phyloP scores from a whole-genome alignment of 306 rosid species.

The Pueraria montana region DNA sequence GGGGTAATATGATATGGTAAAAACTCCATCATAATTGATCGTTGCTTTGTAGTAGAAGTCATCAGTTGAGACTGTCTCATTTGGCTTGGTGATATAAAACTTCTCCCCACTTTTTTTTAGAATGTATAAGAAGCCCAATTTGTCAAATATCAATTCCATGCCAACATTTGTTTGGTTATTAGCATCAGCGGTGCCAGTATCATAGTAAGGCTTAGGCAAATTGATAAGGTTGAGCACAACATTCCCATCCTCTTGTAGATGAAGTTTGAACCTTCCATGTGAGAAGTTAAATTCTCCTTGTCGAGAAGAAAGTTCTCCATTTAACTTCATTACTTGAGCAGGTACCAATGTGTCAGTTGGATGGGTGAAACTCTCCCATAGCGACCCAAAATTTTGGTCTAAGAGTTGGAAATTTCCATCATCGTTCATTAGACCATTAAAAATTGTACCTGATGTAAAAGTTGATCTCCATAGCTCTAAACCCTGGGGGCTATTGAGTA shows the following conservation, averaged over 20 bases:
- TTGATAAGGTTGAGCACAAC: constrained; percentile 46
- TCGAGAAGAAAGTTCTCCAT: constrained; percentile 50
- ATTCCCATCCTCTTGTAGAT: constrained; percentile 54
- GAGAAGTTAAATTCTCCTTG: constrained; percentile 50
- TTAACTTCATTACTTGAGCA: constrained; percentile 47
- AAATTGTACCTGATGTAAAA: constrained; percentile 14
- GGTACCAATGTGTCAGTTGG: constrained; percentile 71
- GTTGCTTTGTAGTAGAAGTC: constrained; percentile 55
- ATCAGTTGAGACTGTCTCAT: not conserved
- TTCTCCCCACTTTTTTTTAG: constrained; percentile 41
- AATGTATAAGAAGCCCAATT: constrained; percentile 55
- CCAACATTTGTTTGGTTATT: constrained; percentile 45
- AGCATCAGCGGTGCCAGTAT: not conserved
- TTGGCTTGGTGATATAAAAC: not conserved
- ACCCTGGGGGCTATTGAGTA: constrained; percentile 51
- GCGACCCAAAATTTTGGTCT: not conserved
- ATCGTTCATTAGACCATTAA: constrained; percentile 44
- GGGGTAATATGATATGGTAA: constrained; percentile 48
- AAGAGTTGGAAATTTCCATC: constrained; percentile 48
- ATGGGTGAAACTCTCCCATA: constrained; percentile 59
- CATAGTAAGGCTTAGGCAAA: constrained; percentile 46
- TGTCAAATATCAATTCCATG: constrained; percentile 45
- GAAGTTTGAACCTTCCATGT: constrained; percentile 56
- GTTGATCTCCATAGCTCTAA: constrained; percentile 47
- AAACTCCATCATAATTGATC: constrained; percentile 65